Percentiles rank a stretch among this genome's conserved stretches.
Evolutionary conservation across 768 basidiomycete species (phyloP).

Genomic region (Boletus pseudo-olivaceus): DNA sequence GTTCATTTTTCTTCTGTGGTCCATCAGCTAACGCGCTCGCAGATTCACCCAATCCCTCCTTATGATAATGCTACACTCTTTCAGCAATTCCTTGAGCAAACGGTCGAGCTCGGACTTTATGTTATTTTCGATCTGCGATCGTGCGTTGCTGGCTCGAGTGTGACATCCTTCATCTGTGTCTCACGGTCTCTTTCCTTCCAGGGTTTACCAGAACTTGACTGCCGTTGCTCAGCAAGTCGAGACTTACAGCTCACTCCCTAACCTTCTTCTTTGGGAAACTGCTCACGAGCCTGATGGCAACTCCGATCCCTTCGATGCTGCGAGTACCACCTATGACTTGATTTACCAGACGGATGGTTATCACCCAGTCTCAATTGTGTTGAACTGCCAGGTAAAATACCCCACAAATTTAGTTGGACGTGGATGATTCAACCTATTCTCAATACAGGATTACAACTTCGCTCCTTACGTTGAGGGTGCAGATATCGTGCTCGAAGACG

Average conservation of each 20-base stretch:
- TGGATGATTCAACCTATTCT: neutral
- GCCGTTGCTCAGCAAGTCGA: slow-evolving; percentile 63
- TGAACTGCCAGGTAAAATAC: slow-evolving; percentile 41
- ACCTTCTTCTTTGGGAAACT: slow-evolving; percentile 69
- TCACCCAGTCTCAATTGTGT: slow-evolving; percentile 53
- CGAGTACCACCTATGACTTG: slow-evolving; percentile 41
- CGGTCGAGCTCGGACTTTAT: slow-evolving; percentile 38
- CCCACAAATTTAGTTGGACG: accelerated
- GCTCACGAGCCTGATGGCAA: slow-evolving; percentile 73
- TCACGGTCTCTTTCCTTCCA: slow-evolving; percentile 1
- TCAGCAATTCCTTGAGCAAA: slow-evolving; percentile 17
- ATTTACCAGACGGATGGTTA: slow-evolving; percentile 53
- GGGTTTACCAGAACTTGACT: slow-evolving; percentile 59
- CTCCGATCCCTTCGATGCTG: slow-evolving; percentile 60
- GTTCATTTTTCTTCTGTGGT: neutral
- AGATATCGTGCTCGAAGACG: slow-evolving; percentile 60
- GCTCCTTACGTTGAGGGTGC: slow-evolving; percentile 54
- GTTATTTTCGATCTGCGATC: slow-evolving; percentile 79
- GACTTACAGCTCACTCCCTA: slow-evolving; percentile 58
- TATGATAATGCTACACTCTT: slow-evolving; percentile 51
- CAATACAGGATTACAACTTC: slow-evolving; percentile 60
- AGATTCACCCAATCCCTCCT: slow-evolving; percentile 71
- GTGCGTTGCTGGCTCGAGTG: slow-evolving; percentile 24
- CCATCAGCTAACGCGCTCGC: slow-evolving; percentile 27
- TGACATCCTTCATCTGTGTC: neutral